Conservation (phyloP, 129 eudicot species). For the Chrysanthemum seticuspe region DNA sequence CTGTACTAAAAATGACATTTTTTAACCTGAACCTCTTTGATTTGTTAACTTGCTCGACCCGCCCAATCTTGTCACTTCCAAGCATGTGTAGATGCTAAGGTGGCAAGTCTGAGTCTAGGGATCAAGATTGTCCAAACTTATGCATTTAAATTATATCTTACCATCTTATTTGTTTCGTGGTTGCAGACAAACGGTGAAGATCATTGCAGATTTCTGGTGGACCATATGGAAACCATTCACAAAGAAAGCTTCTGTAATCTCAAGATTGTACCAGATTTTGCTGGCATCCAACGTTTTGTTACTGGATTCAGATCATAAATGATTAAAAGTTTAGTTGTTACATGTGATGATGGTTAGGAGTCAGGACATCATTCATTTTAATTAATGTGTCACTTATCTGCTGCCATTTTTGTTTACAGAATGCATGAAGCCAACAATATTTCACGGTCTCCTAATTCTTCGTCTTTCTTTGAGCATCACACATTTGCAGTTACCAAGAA, state of each 20-base stretch:
- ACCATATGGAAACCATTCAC: conserved; percentile 49
- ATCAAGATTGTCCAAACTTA: background rate
- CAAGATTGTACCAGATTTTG: conserved; percentile 62
- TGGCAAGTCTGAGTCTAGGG: too few species aligned
- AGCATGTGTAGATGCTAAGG: too few species aligned
- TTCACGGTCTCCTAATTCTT: too few species aligned
- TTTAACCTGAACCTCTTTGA: too few species aligned
- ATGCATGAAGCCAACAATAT: too few species aligned
- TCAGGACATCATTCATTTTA: background rate
- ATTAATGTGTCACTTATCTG: background rate
- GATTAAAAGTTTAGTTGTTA: background rate
- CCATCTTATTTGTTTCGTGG: conserved; percentile 19
- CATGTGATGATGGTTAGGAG: background rate
- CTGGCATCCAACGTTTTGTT: conserved; percentile 76
- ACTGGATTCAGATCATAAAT: conserved; percentile 56
- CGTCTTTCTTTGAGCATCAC: too few species aligned
- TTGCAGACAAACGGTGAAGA: conserved; percentile 85
- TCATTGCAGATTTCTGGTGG: conserved; percentile 68
- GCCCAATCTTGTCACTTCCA: too few species aligned
- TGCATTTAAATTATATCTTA: background rate
- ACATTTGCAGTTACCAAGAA: too few species aligned
- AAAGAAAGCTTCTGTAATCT: conserved; percentile 44
- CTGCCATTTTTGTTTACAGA: background rate
- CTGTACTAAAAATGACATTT: background rate
- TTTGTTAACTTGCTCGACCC: too few species aligned